Evolutionary conservation across 257 asterid species (phyloP).

Genomic region (Jacaranda mimosifolia): DNA sequence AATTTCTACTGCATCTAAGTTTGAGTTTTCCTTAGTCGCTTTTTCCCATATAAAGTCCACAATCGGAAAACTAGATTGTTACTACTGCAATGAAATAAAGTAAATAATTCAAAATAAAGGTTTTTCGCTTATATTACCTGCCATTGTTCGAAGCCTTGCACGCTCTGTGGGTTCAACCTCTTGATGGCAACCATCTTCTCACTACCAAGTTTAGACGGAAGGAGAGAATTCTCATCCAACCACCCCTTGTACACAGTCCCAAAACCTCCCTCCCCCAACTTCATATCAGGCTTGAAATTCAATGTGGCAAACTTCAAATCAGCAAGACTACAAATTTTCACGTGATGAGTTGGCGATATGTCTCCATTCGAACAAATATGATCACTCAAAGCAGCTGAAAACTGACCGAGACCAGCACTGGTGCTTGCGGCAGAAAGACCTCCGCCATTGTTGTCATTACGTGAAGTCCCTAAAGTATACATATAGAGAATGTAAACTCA

Average conservation of each 20-base stretch:
- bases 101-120: not conserved
- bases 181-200: conserved; percentile 66
- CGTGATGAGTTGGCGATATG: conserved; percentile 47
- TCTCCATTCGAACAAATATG: conserved; percentile 45
- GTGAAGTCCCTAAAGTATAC: conserved; percentile 59
- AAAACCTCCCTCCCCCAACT: conserved; percentile 64
- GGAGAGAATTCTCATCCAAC: conserved; percentile 57
- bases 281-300: conserved; percentile 59
- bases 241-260: conserved; percentile 70
- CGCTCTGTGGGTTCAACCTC: conserved; percentile 56
- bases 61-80: conserved; percentile 1
- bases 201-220: conserved; percentile 48
- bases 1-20: not conserved
- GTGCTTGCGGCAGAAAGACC: conserved; percentile 52
- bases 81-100: not conserved
- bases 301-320: conserved; percentile 58
- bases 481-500: conserved; percentile 27
- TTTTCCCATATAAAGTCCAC: conserved; percentile 16
- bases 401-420: conserved; percentile 51
- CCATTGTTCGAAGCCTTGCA: conserved; percentile 73
- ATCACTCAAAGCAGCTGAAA: conserved; percentile 52
- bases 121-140: conserved; percentile 45
- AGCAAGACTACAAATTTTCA: conserved; percentile 48
- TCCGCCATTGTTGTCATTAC: conserved; percentile 51
- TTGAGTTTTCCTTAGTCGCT: not conserved